phyloP scores from a whole-genome alignment of 176 grass and related monocot species.

The Oryza brachyantha region DNA sequence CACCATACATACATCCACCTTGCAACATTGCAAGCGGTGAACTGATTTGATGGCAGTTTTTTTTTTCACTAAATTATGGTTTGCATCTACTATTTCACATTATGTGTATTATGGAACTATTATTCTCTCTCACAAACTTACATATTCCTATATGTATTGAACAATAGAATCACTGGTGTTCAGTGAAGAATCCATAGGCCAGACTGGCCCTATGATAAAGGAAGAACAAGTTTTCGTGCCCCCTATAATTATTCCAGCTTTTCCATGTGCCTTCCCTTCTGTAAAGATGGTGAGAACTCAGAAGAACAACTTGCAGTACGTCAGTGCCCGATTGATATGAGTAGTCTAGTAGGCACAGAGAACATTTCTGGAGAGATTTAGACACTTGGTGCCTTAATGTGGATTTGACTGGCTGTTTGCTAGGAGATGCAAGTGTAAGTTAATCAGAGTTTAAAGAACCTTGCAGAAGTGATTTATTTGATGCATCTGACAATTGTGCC shows the following conservation, averaged over 20 bases:
- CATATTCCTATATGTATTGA: not conserved
- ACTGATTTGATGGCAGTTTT: not conserved
- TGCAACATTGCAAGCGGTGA: not conserved
- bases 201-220: slow-evolving; percentile 2
- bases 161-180: slow-evolving; percentile 12
- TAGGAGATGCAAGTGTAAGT: not conserved
- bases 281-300: slow-evolving; percentile 35
- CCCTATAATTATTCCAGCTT: not conserved
- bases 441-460: not conserved
- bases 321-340: not conserved
- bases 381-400: not conserved
- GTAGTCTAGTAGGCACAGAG: not conserved
- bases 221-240: slow-evolving; percentile 10
- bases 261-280: slow-evolving; percentile 54
- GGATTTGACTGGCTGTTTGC: not conserved
- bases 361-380: not conserved
- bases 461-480: no score
- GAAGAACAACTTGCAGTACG: not conserved
- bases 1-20: not conserved
- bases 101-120: no score
- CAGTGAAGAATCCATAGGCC: slow-evolving; percentile 42
- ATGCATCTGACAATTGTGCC: no score
- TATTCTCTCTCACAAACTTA: not conserved
- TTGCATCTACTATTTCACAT: not conserved
- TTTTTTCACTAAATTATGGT: not conserved